These are phyloP conservation scores for Populus deltoides DNA, from an alignment of 345 rosid species.

Conservation along the genomic window DNA sequence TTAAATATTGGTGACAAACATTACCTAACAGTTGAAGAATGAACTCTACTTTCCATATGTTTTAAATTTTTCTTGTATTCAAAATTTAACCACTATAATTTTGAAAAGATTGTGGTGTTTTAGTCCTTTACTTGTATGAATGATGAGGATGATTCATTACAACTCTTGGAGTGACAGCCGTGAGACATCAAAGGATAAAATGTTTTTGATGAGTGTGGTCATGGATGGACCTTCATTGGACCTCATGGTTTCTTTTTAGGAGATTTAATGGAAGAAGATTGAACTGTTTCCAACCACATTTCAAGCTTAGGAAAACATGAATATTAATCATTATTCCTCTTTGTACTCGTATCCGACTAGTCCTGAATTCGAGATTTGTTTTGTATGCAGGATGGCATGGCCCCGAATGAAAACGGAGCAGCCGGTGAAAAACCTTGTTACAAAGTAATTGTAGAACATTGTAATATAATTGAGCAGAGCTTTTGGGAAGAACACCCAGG, in stretches of 20 bases:
- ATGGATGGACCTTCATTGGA: not conserved
- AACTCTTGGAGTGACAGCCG: not conserved
- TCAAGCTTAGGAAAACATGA: not conserved
- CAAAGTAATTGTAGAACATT: constrained; percentile 41
- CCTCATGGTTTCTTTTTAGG: not conserved
- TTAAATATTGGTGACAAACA: not conserved
- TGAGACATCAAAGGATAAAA: not conserved
- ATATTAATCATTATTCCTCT: not conserved
- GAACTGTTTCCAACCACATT: not conserved
- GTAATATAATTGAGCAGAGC: constrained; percentile 58
- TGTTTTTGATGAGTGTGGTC: not conserved
- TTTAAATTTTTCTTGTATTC: not conserved
- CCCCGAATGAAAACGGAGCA: constrained; percentile 20
- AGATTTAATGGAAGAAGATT: not conserved
- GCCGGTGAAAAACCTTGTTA: constrained; percentile 17
- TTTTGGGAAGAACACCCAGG: constrained; percentile 62
- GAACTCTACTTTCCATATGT: not conserved
- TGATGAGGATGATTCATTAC: not conserved
- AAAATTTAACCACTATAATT: not conserved
- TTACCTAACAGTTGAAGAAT: not conserved
- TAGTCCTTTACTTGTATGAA: not conserved
- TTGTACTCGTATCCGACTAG: not conserved
- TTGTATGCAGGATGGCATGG: constrained; percentile 31
- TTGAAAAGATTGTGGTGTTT: not conserved
- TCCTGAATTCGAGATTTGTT: not conserved